Conservation (phyloP, 1,139 yeast species). For the Taphrina flavorubra region DNA sequence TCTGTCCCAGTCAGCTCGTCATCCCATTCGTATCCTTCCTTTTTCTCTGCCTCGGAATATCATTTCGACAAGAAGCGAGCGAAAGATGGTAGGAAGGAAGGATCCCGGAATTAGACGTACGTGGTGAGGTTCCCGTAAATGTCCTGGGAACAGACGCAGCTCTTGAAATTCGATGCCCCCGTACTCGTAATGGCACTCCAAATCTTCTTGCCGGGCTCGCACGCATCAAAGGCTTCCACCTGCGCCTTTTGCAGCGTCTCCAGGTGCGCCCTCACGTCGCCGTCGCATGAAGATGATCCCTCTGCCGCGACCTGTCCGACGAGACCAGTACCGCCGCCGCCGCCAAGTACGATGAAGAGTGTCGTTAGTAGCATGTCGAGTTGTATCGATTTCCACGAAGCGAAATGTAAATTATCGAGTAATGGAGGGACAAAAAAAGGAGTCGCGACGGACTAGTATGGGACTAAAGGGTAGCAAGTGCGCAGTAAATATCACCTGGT, state of each 20-base stretch:
- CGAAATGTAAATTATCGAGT: too few species aligned
- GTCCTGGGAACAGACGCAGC: constrained; percentile 5
- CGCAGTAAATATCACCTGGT: too few species aligned
- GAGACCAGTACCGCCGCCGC: neutral
- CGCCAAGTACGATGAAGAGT: too few species aligned
- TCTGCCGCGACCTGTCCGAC: neutral
- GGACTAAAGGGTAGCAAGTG: too few species aligned
- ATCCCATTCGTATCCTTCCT: neutral
- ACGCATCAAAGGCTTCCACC: neutral
- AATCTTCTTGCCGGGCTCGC: constrained; percentile 24
- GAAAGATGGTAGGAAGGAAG: too few species aligned
- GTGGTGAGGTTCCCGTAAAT: neutral
- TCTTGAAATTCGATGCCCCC: constrained; percentile 6
- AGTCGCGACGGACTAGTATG: too few species aligned
- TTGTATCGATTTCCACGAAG: too few species aligned
- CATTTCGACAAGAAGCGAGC: too few species aligned
- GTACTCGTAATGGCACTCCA: constrained; percentile 1
- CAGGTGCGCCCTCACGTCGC: neutral
- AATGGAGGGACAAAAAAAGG: too few species aligned
- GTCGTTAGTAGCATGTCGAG: too few species aligned
- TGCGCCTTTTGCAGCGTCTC: neutral
- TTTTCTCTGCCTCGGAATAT: too few species aligned
- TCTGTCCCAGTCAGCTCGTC: neutral
- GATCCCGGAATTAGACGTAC: too few species aligned
- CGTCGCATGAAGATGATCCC: constrained; percentile 10